These are phyloP conservation scores for Cerioporus squamosus DNA, from an alignment of 1,284 basidiomycete species.

Conservation along the genomic window DNA sequence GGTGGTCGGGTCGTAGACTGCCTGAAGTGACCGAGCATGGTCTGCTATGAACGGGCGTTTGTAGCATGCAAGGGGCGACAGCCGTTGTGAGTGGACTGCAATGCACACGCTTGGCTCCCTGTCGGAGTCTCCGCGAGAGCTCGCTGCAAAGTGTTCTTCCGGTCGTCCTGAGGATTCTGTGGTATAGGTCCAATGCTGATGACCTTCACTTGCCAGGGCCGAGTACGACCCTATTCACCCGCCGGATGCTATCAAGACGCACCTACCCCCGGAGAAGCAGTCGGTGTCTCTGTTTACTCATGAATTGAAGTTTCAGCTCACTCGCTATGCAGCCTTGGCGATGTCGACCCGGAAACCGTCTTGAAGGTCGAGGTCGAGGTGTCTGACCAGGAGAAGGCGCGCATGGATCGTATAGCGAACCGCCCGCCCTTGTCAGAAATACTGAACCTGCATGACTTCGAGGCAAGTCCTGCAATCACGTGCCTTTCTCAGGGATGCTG, in stretches of 20 bases:
- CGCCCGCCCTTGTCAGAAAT: constrained; percentile 79
- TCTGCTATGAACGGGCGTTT: no score
- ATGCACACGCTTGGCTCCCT: no score
- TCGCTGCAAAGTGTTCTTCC: no score
- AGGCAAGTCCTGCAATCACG: constrained; percentile 48
- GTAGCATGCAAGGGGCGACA: no score
- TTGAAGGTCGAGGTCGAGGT: constrained; percentile 57
- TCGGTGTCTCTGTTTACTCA: constrained; percentile 37
- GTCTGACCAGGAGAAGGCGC: constrained; percentile 64
- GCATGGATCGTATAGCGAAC: constrained; percentile 53
- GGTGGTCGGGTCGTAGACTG: no score
- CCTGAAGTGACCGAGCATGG: no score
- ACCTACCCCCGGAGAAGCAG: constrained; percentile 81
- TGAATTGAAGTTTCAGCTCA: not conserved
- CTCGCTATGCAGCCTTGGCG: constrained; percentile 57
- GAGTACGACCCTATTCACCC: constrained; percentile 91
- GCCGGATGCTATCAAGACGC: constrained; percentile 83
- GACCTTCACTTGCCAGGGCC: constrained; percentile 41
- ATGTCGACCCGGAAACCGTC: constrained; percentile 68
- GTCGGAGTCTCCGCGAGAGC: no score
- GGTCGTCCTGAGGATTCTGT: no score
- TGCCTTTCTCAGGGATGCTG: not conserved
- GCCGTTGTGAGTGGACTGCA: no score
- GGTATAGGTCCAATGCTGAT: no score
- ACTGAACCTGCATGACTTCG: constrained; percentile 91